Evolutionary conservation across 257 asterid species (phyloP), one percentile per base, ranked within the genome.

Genomic region (Rauvolfia tetraphylla): DNA sequence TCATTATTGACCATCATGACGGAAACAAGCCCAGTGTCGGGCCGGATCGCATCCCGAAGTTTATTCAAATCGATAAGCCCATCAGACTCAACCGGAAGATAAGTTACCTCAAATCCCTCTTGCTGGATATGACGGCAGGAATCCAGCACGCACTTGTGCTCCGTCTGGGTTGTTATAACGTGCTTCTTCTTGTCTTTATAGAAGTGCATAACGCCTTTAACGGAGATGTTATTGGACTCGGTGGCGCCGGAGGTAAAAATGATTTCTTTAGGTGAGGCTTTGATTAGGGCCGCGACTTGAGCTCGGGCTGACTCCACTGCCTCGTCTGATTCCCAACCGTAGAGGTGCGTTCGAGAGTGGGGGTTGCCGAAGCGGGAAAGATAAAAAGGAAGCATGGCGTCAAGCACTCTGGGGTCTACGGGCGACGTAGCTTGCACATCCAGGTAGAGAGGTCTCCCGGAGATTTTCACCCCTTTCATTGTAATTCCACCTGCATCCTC

Each of bases 351-450:
- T 5, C 98, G 88, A 7, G 99, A 95, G 70, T 93, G 99, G 34
- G 98, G 99, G 84, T 95, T 95, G 5, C 99, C 99, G 83, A 75
- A 95, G 34, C 82, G 94, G 48, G 96, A 90, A 78, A 95, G 74
- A 31, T 89, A 83, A 73, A 80, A 95, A 25, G 99, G 99, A 1
- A 93, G 96, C 98, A 95, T 95, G 31, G 96, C 87, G 76, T 95
- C 99, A 7, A 95, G 89, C 4, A 95, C 98, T 46, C 99, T 76
- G 15, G 99, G 98, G 80, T 95, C 99, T 63, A 95, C 92, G 2
- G 99, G 99, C 3, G 99, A 91, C 0, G 97, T 95, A 7, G 99
- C 98, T 75, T 95, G 99, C 98, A 95, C 81, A 75, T 95, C 99
- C 51, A 95, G 97, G 83, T 95, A 95, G 27, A 95, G 90, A 4